Evolutionary conservation across 2,329 filamentous ascomycete genomes (phyloP), one percentile per base, ranked within the genome.

Genomic region (Pseudopithomyces chartarum): DNA sequence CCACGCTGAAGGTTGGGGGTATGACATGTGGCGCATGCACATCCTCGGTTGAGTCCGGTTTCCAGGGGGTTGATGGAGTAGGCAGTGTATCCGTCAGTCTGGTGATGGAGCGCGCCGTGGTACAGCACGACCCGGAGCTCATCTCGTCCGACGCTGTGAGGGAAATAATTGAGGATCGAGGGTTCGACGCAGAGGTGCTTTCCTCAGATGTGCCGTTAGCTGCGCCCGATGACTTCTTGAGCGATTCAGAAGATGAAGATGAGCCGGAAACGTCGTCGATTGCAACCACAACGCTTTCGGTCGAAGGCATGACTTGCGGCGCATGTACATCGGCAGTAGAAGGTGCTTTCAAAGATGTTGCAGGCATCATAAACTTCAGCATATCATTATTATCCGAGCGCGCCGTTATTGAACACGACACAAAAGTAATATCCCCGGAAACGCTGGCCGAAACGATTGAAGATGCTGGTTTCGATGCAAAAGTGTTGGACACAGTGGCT

Each of bases 81-180:
- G 90, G 90, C 61, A 92, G 84, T 66, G 92, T 98, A 57, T 96
- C 92, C 10, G 90, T 99, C 68, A 97, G 92, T 73, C 81, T 99
- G 67, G 90, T 97, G 54, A 96, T 97, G 87, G 93, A 97, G 76
- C 87, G 94, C 58, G 95, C 94, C n/a, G 93, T 98, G 40, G 83
- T 98, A 34, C 89, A 93, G 77, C 95, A 99, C 78, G 90, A 98
- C 76, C 87, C 91, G 1, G 79, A 84, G 54, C 84, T 85, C 51
- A 85, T 98, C 52, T 80, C 91, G 13, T 85, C 92, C 57, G 90
- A 93, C 36, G 80, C 88, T 64, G 85, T 98, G 57, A 87, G 86
- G 71, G 91, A 96, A 63, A 92, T 90, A 34, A 95, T 97, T 63
- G 92, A 97, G 68, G 92, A 96, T 74, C 85, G 91, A 58, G 93